Percentiles rank a stretch among this genome's conserved stretches.
Evolutionary conservation across 1,139 yeast species (phyloP).

Genomic region (Hansenula sp.): DNA sequence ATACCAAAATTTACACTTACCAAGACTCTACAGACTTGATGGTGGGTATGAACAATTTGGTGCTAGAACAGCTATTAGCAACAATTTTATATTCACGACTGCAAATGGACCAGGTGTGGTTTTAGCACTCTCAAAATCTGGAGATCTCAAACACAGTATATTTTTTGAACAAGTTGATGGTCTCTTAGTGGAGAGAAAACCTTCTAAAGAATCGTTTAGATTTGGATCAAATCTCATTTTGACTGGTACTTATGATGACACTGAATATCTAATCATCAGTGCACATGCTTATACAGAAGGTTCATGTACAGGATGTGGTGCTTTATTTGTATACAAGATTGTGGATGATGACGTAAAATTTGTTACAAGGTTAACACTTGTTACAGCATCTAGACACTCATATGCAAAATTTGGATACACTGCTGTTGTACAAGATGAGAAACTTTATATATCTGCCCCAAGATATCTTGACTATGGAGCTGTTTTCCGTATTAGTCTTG

Average conservation of each 20-base stretch:
- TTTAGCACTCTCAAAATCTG: constrained; percentile 14
- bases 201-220: constrained; percentile 23
- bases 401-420: constrained; percentile 31
- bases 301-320: constrained; percentile 31
- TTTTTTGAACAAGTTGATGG: constrained; percentile 1
- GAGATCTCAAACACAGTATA: constrained; percentile 7
- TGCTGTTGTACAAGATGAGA: constrained; percentile 22
- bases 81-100: constrained; percentile 25
- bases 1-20: constrained; percentile 14
- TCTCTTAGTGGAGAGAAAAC: constrained; percentile 3
- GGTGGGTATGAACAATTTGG: constrained; percentile 36
- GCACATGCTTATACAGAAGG: constrained; percentile 16
- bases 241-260: constrained; percentile 16
- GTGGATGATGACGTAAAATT: constrained; percentile 11
- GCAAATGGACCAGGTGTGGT: constrained; percentile 31
- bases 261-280: constrained; percentile 25
- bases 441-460: constrained; percentile 34
- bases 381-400: constrained; percentile 11
- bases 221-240: constrained; percentile 27
- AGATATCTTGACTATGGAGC: constrained; percentile 38
- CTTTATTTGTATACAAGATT: constrained; percentile 31
- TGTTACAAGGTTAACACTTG: constrained; percentile 13
- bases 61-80: constrained; percentile 23
- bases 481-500: constrained; percentile 34
- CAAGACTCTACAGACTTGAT: constrained; percentile 15